Evolutionary conservation across 257 asterid species (phyloP), one percentile per base, ranked within the genome.

Genomic region (Nicotiana paniculata): DNA sequence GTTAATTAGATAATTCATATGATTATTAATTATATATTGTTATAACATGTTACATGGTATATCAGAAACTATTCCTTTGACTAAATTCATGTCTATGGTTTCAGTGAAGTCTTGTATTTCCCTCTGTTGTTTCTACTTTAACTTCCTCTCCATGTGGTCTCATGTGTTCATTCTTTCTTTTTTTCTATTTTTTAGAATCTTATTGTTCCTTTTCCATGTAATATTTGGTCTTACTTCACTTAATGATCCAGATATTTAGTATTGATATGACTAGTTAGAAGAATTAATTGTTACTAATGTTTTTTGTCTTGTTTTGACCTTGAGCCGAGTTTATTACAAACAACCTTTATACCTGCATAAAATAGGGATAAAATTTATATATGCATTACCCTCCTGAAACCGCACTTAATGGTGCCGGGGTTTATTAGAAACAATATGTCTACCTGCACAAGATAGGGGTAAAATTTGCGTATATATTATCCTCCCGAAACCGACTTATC

Each of bases 121-220:
- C 12, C 62, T 74, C 1, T 46, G 10, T 3, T 48, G 79, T 26
- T 74, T 51, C 79, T 74, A 74, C 0, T 43, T 43, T 8, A 26
- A 74, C 53, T 48, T 48, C 61, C 28, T 15, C 43, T 74, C 79
- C 79, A 74, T 51, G 79, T 72, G 79, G 37, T 46, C 59, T 72
- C 78, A 46, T 46, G 79, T 26, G 62, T n/a, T 51, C 26, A 43
- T 72, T 72, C 13, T 26, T 33, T 66, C 67, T 5, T 35, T 66
- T 35, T 6, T 59, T 59, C 66, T 59, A 8, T 21, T 24, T 62
- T 9, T 8, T 0, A 18, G 12, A 5, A 21, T 72, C 13, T 46
- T 70, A 39, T 72, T 69, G 3, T 24, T 48, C 3, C 51, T 3
- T 5, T 7, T 15, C 51, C 33, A 46, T 74, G 11, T 13, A 24